Conservation (phyloP, 2,329 filamentous ascomycete species). For the Fusarium incarnatum region DNA sequence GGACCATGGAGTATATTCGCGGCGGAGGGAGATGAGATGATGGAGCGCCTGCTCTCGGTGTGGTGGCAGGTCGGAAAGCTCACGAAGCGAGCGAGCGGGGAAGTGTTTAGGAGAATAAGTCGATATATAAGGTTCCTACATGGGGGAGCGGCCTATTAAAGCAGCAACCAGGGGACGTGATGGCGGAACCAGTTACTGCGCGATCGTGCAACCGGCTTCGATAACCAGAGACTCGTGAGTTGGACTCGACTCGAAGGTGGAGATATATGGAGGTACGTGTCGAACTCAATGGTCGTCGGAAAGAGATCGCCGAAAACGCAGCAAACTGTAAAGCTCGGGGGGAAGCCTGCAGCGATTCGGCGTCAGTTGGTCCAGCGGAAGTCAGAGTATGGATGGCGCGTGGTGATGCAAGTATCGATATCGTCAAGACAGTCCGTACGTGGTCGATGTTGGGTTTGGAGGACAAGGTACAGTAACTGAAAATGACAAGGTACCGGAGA, state of each 20-base stretch:
- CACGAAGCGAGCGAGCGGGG: constrained; percentile 45
- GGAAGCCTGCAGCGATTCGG: constrained; percentile 41
- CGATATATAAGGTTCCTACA: constrained; percentile 51
- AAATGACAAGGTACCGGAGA: constrained; percentile 48
- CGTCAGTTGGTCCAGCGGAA: constrained; percentile 33
- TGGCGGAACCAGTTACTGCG: constrained; percentile 31
- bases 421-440: constrained; percentile 44
- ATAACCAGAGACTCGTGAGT: constrained; percentile 36
- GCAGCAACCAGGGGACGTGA: constrained; percentile 31
- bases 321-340: constrained; percentile 42
- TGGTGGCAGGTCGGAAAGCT: constrained; percentile 52
- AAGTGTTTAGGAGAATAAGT: constrained; percentile 45
- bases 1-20: constrained; percentile 65
- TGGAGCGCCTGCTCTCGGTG: constrained; percentile 53
- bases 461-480: constrained; percentile 51
- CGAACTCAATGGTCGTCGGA: constrained; percentile 42
- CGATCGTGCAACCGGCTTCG: constrained; percentile 38
- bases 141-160: constrained; percentile 44
- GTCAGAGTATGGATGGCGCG: constrained; percentile 29
- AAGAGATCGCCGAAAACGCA: constrained; percentile 40
- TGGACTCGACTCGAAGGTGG: constrained; percentile 41
- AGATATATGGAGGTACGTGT: constrained; percentile 44
- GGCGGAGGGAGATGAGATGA: constrained; percentile 47
- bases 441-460: constrained; percentile 47
- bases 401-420: constrained; percentile 47